These are phyloP conservation scores for Cyclostephanos tholiformis DNA, from an alignment of 108 stramenopile species.

Conservation along the genomic window DNA sequence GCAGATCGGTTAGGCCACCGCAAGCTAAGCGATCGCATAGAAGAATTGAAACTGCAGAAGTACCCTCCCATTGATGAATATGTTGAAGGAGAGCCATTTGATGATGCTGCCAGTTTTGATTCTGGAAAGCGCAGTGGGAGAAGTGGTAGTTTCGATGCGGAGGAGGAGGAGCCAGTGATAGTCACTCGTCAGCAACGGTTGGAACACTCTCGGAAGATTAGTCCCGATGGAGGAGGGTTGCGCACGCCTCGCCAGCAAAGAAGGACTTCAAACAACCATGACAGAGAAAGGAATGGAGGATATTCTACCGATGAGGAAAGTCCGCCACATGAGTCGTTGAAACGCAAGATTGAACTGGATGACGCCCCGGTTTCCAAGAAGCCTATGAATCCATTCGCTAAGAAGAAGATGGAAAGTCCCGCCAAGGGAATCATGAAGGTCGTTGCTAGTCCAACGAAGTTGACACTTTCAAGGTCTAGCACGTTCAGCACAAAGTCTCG, in stretches of 20 bases:
- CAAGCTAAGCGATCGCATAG: conserved; percentile 65
- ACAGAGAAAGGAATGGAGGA: neutral
- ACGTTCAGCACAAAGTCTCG: conserved; percentile 50
- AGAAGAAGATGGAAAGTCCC: conserved; percentile 49
- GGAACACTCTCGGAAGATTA: conserved; percentile 22
- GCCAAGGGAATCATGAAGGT: conserved; percentile 44
- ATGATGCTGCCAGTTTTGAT: conserved; percentile 23
- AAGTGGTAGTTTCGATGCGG: conserved; percentile 14
- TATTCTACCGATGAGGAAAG: conserved; percentile 36
- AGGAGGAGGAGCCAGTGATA: conserved; percentile 31
- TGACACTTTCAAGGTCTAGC: conserved; percentile 35
- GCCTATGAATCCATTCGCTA: conserved; percentile 53
- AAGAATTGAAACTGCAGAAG: conserved; percentile 54
- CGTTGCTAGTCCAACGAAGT: conserved; percentile 29
- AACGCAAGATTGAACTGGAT: conserved; percentile 39
- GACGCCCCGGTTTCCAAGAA: neutral
- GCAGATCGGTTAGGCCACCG: conserved; percentile 61
- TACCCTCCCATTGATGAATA: conserved; percentile 56
- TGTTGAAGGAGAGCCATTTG: conserved; percentile 34
- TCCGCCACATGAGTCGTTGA: conserved; percentile 32
- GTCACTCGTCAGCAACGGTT: conserved; percentile 18
- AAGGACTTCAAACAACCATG: conserved; percentile 1
- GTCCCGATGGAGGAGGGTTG: conserved; percentile 22
- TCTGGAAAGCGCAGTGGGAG: conserved; percentile 4
- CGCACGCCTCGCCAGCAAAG: conserved; percentile 10